phyloP scores from a whole-genome alignment of 2,329 filamentous ascomycete genomes.

The Fusarium nygamai region DNA sequence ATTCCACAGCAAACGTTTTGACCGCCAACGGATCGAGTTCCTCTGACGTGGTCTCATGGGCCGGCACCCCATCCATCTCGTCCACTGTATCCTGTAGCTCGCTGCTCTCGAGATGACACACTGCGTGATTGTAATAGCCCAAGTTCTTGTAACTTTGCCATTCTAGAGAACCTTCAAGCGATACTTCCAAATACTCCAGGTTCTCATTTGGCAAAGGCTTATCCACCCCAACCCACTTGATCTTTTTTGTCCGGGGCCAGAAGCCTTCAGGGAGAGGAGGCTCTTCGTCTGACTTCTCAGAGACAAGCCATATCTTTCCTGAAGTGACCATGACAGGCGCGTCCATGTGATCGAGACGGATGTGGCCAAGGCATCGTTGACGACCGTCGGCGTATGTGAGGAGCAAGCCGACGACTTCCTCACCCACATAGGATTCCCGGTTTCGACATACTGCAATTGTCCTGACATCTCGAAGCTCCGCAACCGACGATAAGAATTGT shows the following conservation, averaged over 20 bases:
- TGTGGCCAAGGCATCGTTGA: background rate
- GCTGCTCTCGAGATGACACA: background rate
- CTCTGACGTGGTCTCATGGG: background rate
- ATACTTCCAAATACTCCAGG: background rate
- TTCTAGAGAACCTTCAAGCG: background rate
- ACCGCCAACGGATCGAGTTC: too few relatives aligned
- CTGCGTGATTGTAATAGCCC: too few relatives aligned
- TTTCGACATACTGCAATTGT: background rate
- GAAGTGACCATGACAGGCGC: background rate
- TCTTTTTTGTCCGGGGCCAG: background rate
- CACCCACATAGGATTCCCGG: too few relatives aligned
- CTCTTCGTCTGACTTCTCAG: accelerated
- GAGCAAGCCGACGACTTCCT: background rate
- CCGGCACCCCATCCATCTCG: background rate
- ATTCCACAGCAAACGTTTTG: background rate
- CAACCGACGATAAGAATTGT: background rate
- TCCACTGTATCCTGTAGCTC: background rate
- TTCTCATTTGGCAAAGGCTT: accelerated
- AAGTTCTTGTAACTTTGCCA: background rate
- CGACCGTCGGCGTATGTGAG: background rate
- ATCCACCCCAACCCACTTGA: background rate
- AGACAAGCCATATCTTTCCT: background rate
- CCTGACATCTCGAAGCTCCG: background rate
- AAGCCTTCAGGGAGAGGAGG: background rate
- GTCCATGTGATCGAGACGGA: background rate